Evolutionary conservation across 495 filamentous ascomycete species (phyloP).

Genomic region (Tuber calosporum): DNA sequence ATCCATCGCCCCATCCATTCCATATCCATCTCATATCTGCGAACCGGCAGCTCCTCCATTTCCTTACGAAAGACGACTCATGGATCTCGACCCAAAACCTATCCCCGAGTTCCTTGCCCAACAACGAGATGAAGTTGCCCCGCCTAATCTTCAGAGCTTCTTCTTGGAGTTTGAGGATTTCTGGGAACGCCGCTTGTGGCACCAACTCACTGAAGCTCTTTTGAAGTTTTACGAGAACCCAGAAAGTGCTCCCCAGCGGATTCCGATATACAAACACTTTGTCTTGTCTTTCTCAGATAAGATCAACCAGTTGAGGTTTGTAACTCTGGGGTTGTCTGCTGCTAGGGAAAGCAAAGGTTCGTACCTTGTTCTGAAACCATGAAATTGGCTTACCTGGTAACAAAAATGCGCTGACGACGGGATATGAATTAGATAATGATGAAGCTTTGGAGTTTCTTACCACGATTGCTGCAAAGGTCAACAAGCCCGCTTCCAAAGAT

Average conservation of each 20-base stretch:
- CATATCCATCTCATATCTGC: conserved; percentile 10
- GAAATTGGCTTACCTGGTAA: not conserved
- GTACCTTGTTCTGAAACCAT: not conserved
- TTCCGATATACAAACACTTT: conserved; percentile 87
- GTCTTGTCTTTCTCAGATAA: conserved; percentile 92
- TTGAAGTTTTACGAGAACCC: conserved; percentile 80
- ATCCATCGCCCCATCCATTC: conserved; percentile 11
- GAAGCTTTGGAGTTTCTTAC: conserved; percentile 83
- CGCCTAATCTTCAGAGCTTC: conserved; percentile 74
- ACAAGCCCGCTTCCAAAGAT: conserved; percentile 89
- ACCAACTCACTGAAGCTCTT: conserved; percentile 87
- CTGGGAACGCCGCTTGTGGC: conserved; percentile 99
- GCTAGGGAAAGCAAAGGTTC: conserved; percentile 79
- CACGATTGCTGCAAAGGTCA: conserved; percentile 74
- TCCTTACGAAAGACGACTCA: conserved; percentile 33
- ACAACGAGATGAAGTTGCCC: conserved; percentile 72
- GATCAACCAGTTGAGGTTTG: conserved; percentile 98
- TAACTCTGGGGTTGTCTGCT: conserved; percentile 76
- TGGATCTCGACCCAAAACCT: conserved; percentile 53
- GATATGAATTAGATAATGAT: conserved; percentile 58
- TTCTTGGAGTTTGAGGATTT: conserved; percentile 92
- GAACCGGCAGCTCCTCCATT: conserved; percentile 10
- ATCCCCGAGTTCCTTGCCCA: conserved; percentile 87
- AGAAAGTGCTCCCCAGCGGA: conserved; percentile 72
- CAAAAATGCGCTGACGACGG: conserved; percentile 8